Conservation (phyloP, 129 eudicot species). For the Chrysanthemum lavandulifolium region DNA sequence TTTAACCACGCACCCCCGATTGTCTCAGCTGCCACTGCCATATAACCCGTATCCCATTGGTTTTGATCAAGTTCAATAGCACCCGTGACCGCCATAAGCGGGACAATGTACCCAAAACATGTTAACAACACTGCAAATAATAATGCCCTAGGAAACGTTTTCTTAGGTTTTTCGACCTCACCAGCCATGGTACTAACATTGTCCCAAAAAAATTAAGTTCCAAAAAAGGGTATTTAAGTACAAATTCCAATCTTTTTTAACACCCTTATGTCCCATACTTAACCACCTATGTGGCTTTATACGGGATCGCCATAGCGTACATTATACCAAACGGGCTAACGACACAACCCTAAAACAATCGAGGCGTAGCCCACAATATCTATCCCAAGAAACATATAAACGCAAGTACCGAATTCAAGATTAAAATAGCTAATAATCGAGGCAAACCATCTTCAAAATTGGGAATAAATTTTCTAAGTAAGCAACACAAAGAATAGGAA, state of each 20-base stretch:
- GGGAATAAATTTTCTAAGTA: slow-evolving; percentile 37
- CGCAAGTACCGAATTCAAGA: neutral
- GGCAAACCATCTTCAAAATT: neutral
- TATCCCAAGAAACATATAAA: neutral
- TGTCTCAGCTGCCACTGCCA: slow-evolving; percentile 39
- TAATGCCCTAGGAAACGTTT: neutral
- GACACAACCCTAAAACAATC: slow-evolving; percentile 39
- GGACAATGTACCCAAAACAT: neutral
- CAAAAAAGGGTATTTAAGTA: neutral
- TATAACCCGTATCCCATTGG: neutral
- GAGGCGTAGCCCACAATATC: slow-evolving; percentile 3
- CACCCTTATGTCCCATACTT: slow-evolving; percentile 25
- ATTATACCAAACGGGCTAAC: slow-evolving; percentile 37
- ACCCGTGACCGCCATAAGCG: neutral
- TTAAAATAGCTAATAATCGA: neutral
- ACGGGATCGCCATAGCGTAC: slow-evolving; percentile 45
- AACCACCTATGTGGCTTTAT: slow-evolving; percentile 48
- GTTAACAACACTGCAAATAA: neutral
- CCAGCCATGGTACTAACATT: neutral
- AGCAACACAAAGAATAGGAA: slow-evolving; percentile 34
- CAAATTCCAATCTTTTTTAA: neutral
- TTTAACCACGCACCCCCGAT: slow-evolving; percentile 45
- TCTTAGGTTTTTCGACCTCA: neutral
- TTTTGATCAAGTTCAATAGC: neutral
- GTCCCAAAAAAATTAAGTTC: slow-evolving; percentile 13